Evolutionary conservation across 257 asterid species (phyloP), one percentile per base, ranked within the genome.

Genomic region (Agastache rugosa): DNA sequence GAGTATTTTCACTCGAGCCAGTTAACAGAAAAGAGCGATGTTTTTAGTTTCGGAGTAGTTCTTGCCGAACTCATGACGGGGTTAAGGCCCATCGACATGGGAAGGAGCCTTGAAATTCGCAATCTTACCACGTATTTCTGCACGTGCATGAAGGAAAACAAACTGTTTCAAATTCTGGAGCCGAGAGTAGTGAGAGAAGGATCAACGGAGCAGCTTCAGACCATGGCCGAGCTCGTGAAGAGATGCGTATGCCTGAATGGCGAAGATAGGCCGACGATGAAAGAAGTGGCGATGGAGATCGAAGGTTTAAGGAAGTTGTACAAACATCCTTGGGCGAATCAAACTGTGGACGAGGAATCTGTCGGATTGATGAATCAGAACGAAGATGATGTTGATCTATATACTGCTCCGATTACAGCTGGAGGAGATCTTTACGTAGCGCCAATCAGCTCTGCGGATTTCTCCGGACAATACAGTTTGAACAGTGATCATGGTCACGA

Each of bases 21-120:
- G 9, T 11, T 92, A 19, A 92, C 97, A 0, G 96, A 84, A 2
- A 92, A 92, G 69, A 92, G 97, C 20, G 98, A 90, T 3, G 96
- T 92, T 0, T 92, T 90, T 44, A 87, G 98, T 31, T 90, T 92
- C 1, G 94, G 98, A 3, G 96, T 92, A 0, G 93, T 92, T 5
- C 85, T 92, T 22, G 79, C 89, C 0, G 94, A 92, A 51, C 96
- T 92, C 3, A 7, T 88, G 48, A 92, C 96, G 0, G 91, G 96
- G n/a, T 77, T 80, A 11, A 90, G 75, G 66, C 92, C 96, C 0
- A 81, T 92, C 6, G 87, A 83, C 14, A 72, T 64, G 82, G 90
- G 79, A 0, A 75, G 84, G 72, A 74, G 75, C 70, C 82, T 74
- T 0, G 91, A 83, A 16, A 79, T 84, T 12, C 82, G 89, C 2